Evolutionary conservation across 352 stramenopile genomes (phyloP).

Genomic region (Phytophthora agathidicida): DNA sequence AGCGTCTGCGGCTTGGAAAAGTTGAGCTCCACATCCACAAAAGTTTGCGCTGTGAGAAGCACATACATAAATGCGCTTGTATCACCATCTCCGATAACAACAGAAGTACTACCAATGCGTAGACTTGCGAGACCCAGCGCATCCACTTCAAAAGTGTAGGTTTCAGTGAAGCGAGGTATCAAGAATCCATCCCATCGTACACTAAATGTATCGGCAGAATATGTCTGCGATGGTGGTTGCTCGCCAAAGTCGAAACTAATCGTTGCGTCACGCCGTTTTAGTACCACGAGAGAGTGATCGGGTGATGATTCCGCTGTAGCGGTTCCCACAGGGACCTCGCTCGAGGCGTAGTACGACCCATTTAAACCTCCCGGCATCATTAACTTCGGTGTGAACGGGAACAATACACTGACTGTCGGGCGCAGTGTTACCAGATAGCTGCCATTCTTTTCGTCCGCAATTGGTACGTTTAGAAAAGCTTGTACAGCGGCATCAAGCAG

Average conservation of each 20-base stretch:
- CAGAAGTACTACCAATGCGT: slow-evolving; percentile 23
- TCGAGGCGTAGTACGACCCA: slow-evolving; percentile 49
- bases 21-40: slow-evolving; percentile 54
- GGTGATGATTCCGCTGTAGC: slow-evolving; percentile 23
- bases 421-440: slow-evolving; percentile 48
- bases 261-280: slow-evolving; percentile 38
- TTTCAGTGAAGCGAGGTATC: slow-evolving; percentile 51
- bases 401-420: slow-evolving; percentile 22
- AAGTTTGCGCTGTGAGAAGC: slow-evolving; percentile 36
- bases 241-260: slow-evolving; percentile 63
- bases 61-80: slow-evolving; percentile 18
- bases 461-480: slow-evolving; percentile 25
- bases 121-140: slow-evolving; percentile 44
- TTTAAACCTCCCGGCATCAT: slow-evolving; percentile 64
- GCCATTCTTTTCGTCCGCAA: slow-evolving; percentile 42
- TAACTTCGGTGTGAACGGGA: slow-evolving; percentile 54
- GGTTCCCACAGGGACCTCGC: slow-evolving; percentile 29
- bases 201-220: slow-evolving; percentile 60
- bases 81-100: slow-evolving; percentile 2
- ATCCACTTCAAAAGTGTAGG: slow-evolving; percentile 59
- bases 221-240: slow-evolving; percentile 30
- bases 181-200: slow-evolving; percentile 63
- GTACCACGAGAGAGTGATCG: slow-evolving; percentile 13
- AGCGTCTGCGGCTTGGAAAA: slow-evolving; percentile 50
- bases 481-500: slow-evolving; percentile 33